Evolutionary conservation across 2,329 filamentous ascomycete species (phyloP).

Genomic region (Cephalotrichum gorgonifer): DNA sequence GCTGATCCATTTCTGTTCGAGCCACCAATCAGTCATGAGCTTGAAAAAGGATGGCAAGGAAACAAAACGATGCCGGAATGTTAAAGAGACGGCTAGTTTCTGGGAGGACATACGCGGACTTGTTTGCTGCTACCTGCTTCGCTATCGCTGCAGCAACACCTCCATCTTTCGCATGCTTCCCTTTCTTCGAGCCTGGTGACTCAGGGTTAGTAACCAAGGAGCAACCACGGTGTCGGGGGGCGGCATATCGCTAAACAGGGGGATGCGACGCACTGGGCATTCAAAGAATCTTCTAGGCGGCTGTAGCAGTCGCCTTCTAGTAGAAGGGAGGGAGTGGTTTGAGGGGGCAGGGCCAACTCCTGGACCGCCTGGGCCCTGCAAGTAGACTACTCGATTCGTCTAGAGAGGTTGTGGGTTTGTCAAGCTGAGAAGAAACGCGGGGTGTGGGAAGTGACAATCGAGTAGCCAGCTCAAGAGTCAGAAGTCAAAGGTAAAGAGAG

Average conservation of each 20-base stretch:
- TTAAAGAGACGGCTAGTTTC: neutral
- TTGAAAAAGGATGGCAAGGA: neutral
- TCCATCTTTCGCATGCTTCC: conserved; percentile 45
- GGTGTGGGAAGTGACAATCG: neutral
- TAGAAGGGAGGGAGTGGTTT: neutral
- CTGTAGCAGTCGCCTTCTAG: conserved; percentile 3
- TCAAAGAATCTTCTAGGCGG: conserved; percentile 1
- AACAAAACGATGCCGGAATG: neutral
- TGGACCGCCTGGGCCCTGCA: neutral
- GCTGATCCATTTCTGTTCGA: conserved; percentile 17
- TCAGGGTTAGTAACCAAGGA: neutral
- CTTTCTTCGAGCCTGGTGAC: conserved; percentile 35
- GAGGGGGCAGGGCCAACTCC: neutral
- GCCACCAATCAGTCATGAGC: neutral
- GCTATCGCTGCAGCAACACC: conserved; percentile 43
- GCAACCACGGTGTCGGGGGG: too few species aligned
- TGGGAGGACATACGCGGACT: conserved; percentile 37
- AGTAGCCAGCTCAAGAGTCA: neutral
- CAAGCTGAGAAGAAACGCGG: neutral
- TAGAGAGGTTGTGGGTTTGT: neutral
- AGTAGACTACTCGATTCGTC: neutral
- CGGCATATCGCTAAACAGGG: neutral
- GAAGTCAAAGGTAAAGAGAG: too few species aligned
- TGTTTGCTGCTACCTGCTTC: conserved; percentile 35
- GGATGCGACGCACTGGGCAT: conserved; percentile 2